Percentiles rank a stretch among this genome's conserved stretches.
These are phyloP conservation scores for Neonectria ditissima DNA, from an alignment of 2,329 filamentous ascomycete species.

Conservation along the genomic window DNA sequence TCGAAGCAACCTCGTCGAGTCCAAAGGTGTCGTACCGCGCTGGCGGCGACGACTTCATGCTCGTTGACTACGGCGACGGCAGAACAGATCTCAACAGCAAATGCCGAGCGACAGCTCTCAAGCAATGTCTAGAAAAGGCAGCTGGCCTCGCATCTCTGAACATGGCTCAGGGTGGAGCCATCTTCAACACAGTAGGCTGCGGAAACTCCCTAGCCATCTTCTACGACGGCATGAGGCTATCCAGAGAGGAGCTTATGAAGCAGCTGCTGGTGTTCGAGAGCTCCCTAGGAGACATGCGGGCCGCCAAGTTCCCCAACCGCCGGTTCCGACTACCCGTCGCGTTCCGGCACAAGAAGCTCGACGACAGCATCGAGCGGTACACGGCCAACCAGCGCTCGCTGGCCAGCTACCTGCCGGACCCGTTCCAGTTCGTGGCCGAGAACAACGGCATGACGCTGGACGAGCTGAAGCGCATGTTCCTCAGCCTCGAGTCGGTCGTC, in stretches of 20 bases:
- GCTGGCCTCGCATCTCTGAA: conserved; percentile 23
- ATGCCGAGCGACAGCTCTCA: conserved; percentile 36
- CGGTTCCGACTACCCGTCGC: conserved; percentile 46
- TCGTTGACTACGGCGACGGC: conserved; percentile 69
- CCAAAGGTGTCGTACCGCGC: conserved; percentile 56
- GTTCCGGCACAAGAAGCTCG: conserved; percentile 46
- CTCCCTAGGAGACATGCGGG: conserved; percentile 28
- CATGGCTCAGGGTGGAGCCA: conserved; percentile 16
- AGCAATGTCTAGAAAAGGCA: conserved; percentile 25
- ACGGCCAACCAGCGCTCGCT: conserved; percentile 69
- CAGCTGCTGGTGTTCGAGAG: conserved; percentile 30
- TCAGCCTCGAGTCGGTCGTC: conserved; percentile 46
- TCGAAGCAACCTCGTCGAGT: conserved; percentile 35
- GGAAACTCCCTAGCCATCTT: conserved; percentile 24
- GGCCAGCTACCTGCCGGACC: conserved; percentile 70
- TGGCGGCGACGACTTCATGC: conserved; percentile 62
- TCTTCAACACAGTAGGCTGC: conserved; percentile 25
- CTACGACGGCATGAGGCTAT: conserved; percentile 22
- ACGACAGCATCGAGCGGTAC: conserved; percentile 61
- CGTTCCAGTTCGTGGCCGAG: conserved; percentile 61
- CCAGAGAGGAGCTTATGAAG: conserved; percentile 14
- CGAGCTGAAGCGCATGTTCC: conserved; percentile 47
- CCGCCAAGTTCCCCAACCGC: conserved; percentile 38
- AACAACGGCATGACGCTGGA: conserved; percentile 52
- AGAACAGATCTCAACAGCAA: conserved; percentile 66